Percentiles rank a stretch among this genome's conserved stretches.
These are phyloP conservation scores for Pythium folliculosum DNA, from an alignment of 352 stramenopile species.

Conservation along the genomic window DNA sequence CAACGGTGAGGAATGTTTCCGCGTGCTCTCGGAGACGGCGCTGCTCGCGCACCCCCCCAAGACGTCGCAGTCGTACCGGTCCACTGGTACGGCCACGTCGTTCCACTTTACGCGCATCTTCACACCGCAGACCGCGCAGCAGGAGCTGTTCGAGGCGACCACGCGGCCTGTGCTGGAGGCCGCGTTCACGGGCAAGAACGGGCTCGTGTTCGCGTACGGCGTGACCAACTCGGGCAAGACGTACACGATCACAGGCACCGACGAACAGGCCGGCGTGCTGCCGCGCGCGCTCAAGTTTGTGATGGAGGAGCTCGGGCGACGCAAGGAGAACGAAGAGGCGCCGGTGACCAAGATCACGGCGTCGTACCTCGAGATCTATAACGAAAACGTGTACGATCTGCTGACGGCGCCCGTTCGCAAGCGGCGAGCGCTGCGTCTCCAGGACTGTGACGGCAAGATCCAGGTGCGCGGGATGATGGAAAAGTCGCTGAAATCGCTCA, in stretches of 20 bases:
- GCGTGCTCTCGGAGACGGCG: slow-evolving; percentile 60
- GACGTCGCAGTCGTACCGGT: slow-evolving; percentile 73
- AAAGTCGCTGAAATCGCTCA: slow-evolving; percentile 52
- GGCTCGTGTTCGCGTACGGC: slow-evolving; percentile 97
- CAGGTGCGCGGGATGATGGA: slow-evolving; percentile 84
- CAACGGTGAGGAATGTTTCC: slow-evolving; percentile 55
- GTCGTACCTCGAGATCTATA: slow-evolving; percentile 99
- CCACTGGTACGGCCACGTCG: slow-evolving; percentile 69
- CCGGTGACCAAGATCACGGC: slow-evolving; percentile 66
- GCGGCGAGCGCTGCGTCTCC: slow-evolving; percentile 64
- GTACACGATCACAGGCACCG: slow-evolving; percentile 95
- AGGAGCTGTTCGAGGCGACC: slow-evolving; percentile 90
- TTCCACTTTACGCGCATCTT: slow-evolving; percentile 91
- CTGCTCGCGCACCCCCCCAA: slow-evolving; percentile 72
- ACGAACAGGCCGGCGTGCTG: slow-evolving; percentile 76
- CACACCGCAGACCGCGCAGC: slow-evolving; percentile 69
- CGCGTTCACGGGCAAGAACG: slow-evolving; percentile 83
- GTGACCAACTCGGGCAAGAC: slow-evolving; percentile 99
- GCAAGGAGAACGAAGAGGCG: slow-evolving; percentile 44
- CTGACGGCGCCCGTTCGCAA: slow-evolving; percentile 65
- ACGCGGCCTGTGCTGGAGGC: slow-evolving; percentile 90
- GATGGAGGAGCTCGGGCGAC: slow-evolving; percentile 59
- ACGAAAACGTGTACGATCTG: slow-evolving; percentile 98
- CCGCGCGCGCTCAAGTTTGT: slow-evolving; percentile 76
- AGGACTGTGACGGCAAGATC: slow-evolving; percentile 88